Evolutionary conservation across 2,329 filamentous ascomycete species (phyloP), one percentile per base, ranked within the genome.

Genomic region (Graphilbum fragrans): DNA sequence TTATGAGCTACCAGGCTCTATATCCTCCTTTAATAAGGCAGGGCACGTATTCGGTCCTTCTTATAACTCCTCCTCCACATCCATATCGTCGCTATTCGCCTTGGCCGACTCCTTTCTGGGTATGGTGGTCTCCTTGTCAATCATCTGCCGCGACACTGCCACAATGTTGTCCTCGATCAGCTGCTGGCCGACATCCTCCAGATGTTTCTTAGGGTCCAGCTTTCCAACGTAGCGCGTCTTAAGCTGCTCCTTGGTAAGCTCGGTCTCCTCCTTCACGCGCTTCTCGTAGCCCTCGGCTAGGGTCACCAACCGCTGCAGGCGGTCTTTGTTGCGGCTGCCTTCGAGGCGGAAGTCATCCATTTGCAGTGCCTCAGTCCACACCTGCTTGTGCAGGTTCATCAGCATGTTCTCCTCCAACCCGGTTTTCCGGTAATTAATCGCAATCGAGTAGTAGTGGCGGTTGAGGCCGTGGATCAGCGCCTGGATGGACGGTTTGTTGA

Each of bases 401-500:
- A 98, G 65, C 92, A 98, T 98, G 64, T 94, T 96, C 71, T 98
- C 93, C 62, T 98, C 92, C 39, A 98, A 70, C 1, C 86, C 90
- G 1, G 90, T 94, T 71, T 98, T 98, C 58, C 90, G 76, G 66
- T 98, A 98, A 66, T 95, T 88, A 67, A 98, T 96, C 45, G 78
- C 90, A 58, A 98, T 98, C 54, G 86, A 94, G 73, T 98, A 98
- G 73, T 98, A 98, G 69, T 98, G 92, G 56, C 92, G 76, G 70
- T 98, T 98, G 35, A 98, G 74, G 44, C 92, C 92, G 63, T 98
- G 92, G 50, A 98, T 98, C 44, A 98, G 80, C 29, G 93, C 90
- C 67, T 98, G 93, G 50, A 98, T 98, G n/a, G 88, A 95, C 21
- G 92, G 93, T 68, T 98, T 98, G 72, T 98, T 96, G 51, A 98